Percentiles rank a stretch among this genome's conserved stretches.
phyloP scores from a whole-genome alignment of 768 basidiomycete genomes.

The Porphyrellus cyaneotinctus region DNA sequence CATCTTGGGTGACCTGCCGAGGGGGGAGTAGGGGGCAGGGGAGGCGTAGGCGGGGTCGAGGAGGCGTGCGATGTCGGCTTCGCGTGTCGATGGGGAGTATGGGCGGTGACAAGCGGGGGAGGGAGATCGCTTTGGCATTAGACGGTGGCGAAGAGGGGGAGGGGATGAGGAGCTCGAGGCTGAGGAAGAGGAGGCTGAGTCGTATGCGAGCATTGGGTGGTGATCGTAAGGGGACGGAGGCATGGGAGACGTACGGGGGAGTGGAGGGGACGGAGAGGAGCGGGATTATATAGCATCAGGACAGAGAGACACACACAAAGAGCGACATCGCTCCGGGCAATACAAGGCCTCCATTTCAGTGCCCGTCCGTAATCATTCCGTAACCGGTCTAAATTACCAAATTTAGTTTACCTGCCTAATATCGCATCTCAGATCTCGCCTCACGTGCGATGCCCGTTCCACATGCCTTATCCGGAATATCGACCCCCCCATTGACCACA shows the following conservation, averaged over 20 bases:
- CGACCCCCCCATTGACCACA: slow-evolving; percentile 14
- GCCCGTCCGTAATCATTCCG: slow-evolving; percentile 29
- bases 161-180: slow-evolving; percentile 13
- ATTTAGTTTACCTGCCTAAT: slow-evolving; percentile 12
- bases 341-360: slow-evolving; percentile 21
- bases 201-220: slow-evolving; percentile 13
- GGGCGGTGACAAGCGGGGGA: slow-evolving; percentile 25
- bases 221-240: not conserved
- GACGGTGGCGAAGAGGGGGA: slow-evolving; percentile 20
- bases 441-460: slow-evolving; percentile 23
- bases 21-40: slow-evolving; percentile 27
- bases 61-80: slow-evolving; percentile 55
- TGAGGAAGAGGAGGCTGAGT: slow-evolving; percentile 19
- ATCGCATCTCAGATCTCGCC: slow-evolving; percentile 29
- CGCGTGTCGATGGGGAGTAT: slow-evolving; percentile 37
- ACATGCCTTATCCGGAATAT: slow-evolving; percentile 12
- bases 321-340: slow-evolving; percentile 25
- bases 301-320: slow-evolving; percentile 29
- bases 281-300: slow-evolving; percentile 29
- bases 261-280: slow-evolving; percentile 14
- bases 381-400: slow-evolving; percentile 17
- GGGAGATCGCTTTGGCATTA: slow-evolving; percentile 23
- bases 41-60: slow-evolving; percentile 61
- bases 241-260: not conserved
- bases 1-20: slow-evolving; percentile 13